Conservation (phyloP, 2,329 filamentous ascomycete species). For the Neospermospora avenae region DNA sequence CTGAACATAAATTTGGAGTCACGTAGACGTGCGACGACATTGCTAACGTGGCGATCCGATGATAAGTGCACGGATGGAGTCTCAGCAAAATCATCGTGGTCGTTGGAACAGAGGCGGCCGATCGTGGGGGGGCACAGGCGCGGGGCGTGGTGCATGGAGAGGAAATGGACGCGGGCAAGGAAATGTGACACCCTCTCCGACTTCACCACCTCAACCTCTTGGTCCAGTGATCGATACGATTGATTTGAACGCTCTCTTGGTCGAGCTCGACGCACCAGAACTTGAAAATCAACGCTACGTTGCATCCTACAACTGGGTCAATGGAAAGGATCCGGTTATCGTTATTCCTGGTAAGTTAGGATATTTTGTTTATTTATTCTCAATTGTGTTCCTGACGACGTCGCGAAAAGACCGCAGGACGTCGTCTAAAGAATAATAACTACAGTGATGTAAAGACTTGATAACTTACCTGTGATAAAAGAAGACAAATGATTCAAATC, state of each 20-base stretch:
- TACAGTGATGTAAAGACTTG: too few species aligned
- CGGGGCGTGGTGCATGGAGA: background rate
- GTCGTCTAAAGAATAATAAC: too few species aligned
- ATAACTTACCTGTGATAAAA: too few species aligned
- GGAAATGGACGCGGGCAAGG: background rate
- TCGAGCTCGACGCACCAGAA: constrained; percentile 25
- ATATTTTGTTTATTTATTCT: background rate
- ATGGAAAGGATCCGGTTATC: constrained; percentile 38
- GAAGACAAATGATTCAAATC: too few species aligned
- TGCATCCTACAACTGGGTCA: constrained; percentile 52
- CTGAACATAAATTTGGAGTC: too few species aligned
- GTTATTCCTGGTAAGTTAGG: constrained; percentile 43
- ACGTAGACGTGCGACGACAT: too few species aligned
- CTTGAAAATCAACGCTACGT: constrained; percentile 43
- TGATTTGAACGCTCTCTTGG: constrained; percentile 16
- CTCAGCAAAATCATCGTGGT: background rate
- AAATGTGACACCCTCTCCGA: background rate
- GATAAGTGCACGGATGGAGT: too few species aligned
- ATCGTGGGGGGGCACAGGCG: background rate
- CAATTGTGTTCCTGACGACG: too few species aligned
- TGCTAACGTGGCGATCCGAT: too few species aligned
- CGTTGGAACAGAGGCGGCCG: background rate
- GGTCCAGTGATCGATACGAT: constrained; percentile 22
- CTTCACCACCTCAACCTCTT: constrained; percentile 4
- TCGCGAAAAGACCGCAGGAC: too few species aligned